These are phyloP conservation scores for Sistotremastrum suecicum DNA, from an alignment of 768 basidiomycete genomes.

Conservation along the genomic window DNA sequence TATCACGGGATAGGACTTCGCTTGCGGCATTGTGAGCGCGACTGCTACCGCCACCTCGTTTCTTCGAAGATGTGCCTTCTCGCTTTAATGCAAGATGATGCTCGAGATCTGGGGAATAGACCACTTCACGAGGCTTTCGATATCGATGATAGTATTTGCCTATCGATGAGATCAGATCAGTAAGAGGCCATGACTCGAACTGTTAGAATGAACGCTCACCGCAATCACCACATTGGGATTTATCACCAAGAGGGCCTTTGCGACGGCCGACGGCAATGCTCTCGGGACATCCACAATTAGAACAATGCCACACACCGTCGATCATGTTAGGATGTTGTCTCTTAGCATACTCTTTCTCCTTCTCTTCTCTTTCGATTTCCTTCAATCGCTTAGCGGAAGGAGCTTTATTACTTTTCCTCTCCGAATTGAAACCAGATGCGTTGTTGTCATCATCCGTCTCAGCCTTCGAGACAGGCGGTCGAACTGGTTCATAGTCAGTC, in stretches of 20 bases:
- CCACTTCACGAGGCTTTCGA: slow-evolving; percentile 63
- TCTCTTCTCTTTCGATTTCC: slow-evolving; percentile 70
- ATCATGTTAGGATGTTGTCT: slow-evolving; percentile 73
- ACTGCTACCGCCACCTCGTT: slow-evolving; percentile 40
- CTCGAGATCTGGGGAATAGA: slow-evolving; percentile 64
- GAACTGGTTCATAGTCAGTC: slow-evolving; percentile 40
- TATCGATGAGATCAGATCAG: slow-evolving; percentile 16
- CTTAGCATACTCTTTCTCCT: slow-evolving; percentile 71
- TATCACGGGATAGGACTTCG: background rate
- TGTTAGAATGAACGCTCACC: slow-evolving; percentile 36
- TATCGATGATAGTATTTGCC: slow-evolving; percentile 88
- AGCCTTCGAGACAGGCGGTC: slow-evolving; percentile 32
- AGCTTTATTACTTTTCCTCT: slow-evolving; percentile 32
- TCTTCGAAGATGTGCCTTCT: slow-evolving; percentile 40
- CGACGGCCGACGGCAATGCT: slow-evolving; percentile 71
- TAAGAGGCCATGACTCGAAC: slow-evolving; percentile 1
- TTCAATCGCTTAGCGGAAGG: slow-evolving; percentile 49
- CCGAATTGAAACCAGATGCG: slow-evolving; percentile 20
- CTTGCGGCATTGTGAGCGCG: slow-evolving; percentile 28
- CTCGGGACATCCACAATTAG: slow-evolving; percentile 87
- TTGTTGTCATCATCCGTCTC: slow-evolving; percentile 3
- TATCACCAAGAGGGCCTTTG: slow-evolving; percentile 83
- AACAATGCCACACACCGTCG: slow-evolving; percentile 87
- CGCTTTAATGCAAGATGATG: slow-evolving; percentile 45
- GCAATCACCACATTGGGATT: slow-evolving; percentile 85